Conservation (phyloP, 179 eudicot genomes). For the Silene coronaria region DNA sequence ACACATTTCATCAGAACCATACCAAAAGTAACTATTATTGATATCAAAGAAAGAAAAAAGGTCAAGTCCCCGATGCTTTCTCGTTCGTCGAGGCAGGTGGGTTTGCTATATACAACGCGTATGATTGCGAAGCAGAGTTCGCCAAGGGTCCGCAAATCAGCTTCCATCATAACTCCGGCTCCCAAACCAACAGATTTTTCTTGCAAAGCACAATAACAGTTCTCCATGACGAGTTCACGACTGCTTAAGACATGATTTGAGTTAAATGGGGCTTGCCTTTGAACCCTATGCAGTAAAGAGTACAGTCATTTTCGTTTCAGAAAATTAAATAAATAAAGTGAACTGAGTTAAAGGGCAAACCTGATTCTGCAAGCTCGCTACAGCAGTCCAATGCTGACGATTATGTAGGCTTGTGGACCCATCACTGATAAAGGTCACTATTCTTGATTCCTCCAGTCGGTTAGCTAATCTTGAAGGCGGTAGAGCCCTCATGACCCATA, state of each 20-base stretch:
- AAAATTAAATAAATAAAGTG: neutral
- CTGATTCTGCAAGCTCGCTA: slow-evolving; percentile 72
- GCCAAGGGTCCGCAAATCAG: slow-evolving; percentile 2
- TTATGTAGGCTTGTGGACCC: slow-evolving; percentile 36
- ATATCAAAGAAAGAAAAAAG: neutral
- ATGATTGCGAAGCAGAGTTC: neutral
- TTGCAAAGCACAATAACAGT: neutral
- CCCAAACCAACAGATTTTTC: slow-evolving; percentile 1
- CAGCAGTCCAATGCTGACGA: slow-evolving; percentile 66
- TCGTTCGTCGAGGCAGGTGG: neutral
- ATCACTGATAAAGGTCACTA: slow-evolving; percentile 63
- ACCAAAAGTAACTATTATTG: neutral
- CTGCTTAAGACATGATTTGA: slow-evolving; percentile 1
- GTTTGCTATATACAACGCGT: slow-evolving; percentile 19
- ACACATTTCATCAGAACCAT: neutral
- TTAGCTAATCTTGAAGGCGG: slow-evolving; percentile 47
- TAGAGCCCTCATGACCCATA: slow-evolving; percentile 87
- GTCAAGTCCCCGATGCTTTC: neutral
- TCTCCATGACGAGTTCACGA: neutral
- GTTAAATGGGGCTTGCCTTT: slow-evolving; percentile 71
- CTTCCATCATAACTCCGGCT: slow-evolving; percentile 14
- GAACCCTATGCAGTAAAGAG: slow-evolving; percentile 39
- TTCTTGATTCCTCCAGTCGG: slow-evolving; percentile 53
- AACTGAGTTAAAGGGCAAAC: slow-evolving; percentile 26
- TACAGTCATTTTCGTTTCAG: slow-evolving; percentile 2